Conservation (phyloP, 2,329 filamentous ascomycete genomes). For the Bipolaris gigantea region DNA sequence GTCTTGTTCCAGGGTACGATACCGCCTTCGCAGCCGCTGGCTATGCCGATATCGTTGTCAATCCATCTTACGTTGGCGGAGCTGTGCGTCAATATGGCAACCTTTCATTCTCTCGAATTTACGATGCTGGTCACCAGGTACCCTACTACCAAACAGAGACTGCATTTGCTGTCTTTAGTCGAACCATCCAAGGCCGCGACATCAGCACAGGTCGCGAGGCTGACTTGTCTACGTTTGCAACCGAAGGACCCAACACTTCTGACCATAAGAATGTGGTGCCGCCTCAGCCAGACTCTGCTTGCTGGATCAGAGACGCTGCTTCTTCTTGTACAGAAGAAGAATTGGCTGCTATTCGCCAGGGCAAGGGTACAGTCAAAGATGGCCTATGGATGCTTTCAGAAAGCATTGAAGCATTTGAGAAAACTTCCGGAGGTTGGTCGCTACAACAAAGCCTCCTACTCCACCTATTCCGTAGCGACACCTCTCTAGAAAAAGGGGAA, state of each 20-base stretch:
- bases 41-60: constrained; percentile 72
- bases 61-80: constrained; percentile 68
- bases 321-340: constrained; percentile 58
- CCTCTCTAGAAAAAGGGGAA: background rate
- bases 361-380: constrained; percentile 45
- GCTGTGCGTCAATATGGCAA: constrained; percentile 76
- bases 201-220: constrained; percentile 54
- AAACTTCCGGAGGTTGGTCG: constrained; percentile 4
- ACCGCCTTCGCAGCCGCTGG: constrained; percentile 64
- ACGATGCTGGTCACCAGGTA: constrained; percentile 56
- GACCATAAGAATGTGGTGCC: constrained; percentile 60
- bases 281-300: constrained; percentile 55
- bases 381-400: constrained; percentile 24
- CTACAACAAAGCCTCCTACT: background rate
- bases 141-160: constrained; percentile 51
- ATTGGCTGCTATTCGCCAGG: constrained; percentile 51
- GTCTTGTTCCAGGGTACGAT: constrained; percentile 48
- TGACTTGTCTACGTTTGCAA: constrained; percentile 57
- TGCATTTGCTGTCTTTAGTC: constrained; percentile 55
- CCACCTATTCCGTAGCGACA: background rate
- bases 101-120: constrained; percentile 55
- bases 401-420: background rate
- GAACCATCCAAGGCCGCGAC: constrained; percentile 54
- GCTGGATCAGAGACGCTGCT: constrained; percentile 58
- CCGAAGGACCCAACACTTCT: constrained; percentile 60